Percentiles rank a stretch among this genome's conserved stretches.
Evolutionary conservation across 805 yeast species (phyloP).

Genomic region (Candida bentonensis): DNA sequence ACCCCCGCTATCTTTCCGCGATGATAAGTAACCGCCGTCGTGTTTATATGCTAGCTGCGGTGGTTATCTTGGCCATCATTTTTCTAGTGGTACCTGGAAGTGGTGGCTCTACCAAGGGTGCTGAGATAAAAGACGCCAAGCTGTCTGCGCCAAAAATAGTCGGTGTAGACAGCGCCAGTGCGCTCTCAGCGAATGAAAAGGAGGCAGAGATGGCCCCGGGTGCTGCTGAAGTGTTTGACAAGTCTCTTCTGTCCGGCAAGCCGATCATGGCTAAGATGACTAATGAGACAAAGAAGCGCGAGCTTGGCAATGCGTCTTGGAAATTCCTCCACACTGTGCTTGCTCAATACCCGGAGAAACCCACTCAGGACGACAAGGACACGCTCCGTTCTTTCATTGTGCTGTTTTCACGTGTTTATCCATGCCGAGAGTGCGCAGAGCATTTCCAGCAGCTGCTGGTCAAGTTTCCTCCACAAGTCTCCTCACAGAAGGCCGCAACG

Average conservation of each 20-base stretch:
- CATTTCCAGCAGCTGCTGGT: conserved; percentile 63
- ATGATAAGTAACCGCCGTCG: neutral
- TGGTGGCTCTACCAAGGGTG: no score
- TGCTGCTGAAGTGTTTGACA: neutral
- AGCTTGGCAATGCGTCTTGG: conserved; percentile 88
- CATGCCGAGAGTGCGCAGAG: conserved; percentile 94
- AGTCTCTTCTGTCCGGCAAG: conserved; percentile 10
- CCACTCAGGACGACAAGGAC: conserved; percentile 45
- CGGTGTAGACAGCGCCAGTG: no score
- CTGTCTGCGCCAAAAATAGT: neutral
- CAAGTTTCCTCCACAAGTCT: conserved; percentile 74
- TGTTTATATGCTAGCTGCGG: neutral
- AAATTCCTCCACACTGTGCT: conserved; percentile 78
- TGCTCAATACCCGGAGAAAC: conserved; percentile 83
- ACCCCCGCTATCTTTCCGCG: no score
- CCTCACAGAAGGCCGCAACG: conserved; percentile 66
- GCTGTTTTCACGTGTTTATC: conserved; percentile 82
- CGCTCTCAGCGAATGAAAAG: neutral
- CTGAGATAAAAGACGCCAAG: neutral
- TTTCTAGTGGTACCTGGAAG: neutral
- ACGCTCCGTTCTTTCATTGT: conserved; percentile 52
- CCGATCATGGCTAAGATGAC: conserved; percentile 93
- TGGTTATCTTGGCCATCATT: neutral
- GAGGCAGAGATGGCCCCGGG: neutral
- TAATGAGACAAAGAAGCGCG: conserved; percentile 68